Evolutionary conservation across 2,329 filamentous ascomycete genomes (phyloP).

Genomic region (Xylaria sp.): DNA sequence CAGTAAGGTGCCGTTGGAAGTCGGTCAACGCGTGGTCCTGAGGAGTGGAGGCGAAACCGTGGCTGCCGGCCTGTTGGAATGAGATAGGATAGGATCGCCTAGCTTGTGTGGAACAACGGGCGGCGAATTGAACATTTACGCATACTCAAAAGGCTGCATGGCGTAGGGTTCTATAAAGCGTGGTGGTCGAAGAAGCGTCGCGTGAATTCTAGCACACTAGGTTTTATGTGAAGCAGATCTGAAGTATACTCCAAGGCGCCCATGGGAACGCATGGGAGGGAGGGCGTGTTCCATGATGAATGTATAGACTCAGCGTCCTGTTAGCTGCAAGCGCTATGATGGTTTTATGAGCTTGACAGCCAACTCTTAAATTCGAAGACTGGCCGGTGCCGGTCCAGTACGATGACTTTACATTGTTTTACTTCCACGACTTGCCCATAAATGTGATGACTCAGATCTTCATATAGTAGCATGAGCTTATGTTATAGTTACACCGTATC

Average conservation of each 20-base stretch:
- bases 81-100: slow-evolving; percentile 37
- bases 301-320: not conserved
- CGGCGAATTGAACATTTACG: not conserved
- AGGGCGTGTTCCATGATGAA: not conserved
- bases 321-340: too few relatives aligned
- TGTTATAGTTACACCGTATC: not conserved
- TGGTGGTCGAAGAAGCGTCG: not conserved
- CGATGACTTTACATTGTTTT: not conserved
- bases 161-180: not conserved
- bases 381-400: too few relatives aligned
- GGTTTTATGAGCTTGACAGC: too few relatives aligned
- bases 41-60: slow-evolving; percentile 84
- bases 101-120: not conserved
- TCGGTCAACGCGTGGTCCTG: slow-evolving; percentile 82
- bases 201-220: not conserved
- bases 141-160: not conserved
- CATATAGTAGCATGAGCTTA: not conserved
- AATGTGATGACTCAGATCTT: not conserved
- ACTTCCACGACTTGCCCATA: not conserved
- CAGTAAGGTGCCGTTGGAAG: slow-evolving; percentile 80
- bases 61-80: slow-evolving; percentile 87
- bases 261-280: not conserved
- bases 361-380: too few relatives aligned
- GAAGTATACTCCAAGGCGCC: not conserved
- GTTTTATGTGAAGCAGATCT: not conserved